phyloP scores from a whole-genome alignment of 2,329 filamentous ascomycete genomes.

The Curvularia spicifera region DNA sequence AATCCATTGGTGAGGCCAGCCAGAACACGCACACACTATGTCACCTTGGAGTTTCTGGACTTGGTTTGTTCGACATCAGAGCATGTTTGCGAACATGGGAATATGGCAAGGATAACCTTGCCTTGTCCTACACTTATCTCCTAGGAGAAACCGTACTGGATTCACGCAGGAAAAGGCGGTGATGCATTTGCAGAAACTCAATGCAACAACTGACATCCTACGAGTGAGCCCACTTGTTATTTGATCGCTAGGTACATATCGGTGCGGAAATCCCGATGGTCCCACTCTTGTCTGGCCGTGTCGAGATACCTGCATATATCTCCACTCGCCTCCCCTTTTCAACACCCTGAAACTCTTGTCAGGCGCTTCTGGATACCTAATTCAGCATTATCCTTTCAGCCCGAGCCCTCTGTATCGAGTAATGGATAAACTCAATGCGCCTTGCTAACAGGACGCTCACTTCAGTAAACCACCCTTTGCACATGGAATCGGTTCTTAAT shows the following conservation, averaged over 20 bases:
- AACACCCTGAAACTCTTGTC: background rate
- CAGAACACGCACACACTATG: slow-evolving; percentile 9
- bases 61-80: slow-evolving; percentile 12
- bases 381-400: background rate
- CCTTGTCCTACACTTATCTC: slow-evolving; percentile 16
- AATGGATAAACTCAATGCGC: background rate
- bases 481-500: background rate
- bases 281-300: slow-evolving; percentile 19
- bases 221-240: slow-evolving; percentile 18
- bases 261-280: slow-evolving; percentile 25
- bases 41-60: slow-evolving; percentile 21
- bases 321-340: slow-evolving; percentile 12
- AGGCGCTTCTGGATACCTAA: background rate
- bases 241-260: slow-evolving; percentile 14
- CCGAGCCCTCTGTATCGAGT: background rate
- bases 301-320: slow-evolving; percentile 23
- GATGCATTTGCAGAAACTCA: slow-evolving; percentile 43
- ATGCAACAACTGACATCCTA: slow-evolving; percentile 29
- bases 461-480: too few relatives aligned
- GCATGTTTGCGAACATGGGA: background rate
- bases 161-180: slow-evolving; percentile 15
- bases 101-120: slow-evolving; percentile 13
- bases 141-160: slow-evolving; percentile 24
- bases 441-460: too few relatives aligned
- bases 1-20: slow-evolving; percentile 1